A percentile compares a stretch with the other conserved stretches of the same genome.
phyloP scores from a whole-genome alignment of 306 rosid species.

The Ceratonia siliqua region DNA sequence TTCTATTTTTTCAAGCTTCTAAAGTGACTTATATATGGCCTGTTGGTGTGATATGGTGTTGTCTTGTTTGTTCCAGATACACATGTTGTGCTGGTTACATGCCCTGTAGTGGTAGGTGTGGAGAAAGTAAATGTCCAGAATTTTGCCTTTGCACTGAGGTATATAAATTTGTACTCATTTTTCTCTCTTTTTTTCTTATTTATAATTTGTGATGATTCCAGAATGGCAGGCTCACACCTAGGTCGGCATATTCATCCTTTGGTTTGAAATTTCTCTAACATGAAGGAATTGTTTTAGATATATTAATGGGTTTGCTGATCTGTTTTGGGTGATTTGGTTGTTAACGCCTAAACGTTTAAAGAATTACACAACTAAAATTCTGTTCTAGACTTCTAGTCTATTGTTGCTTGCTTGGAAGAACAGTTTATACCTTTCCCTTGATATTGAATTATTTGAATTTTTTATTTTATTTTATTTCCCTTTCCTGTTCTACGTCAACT shows the following conservation, averaged over 20 bases:
- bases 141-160: conserved; percentile 84
- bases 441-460: too few relatives aligned
- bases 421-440: too few relatives aligned
- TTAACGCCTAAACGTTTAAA: too few relatives aligned
- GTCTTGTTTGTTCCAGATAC: conserved; percentile 55
- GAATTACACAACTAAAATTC: too few relatives aligned
- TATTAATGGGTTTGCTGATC: too few relatives aligned
- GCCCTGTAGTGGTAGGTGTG: conserved; percentile 89
- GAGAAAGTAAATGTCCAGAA: conserved; percentile 83
- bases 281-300: neutral
- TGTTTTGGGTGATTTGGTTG: too few relatives aligned
- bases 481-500: too few relatives aligned
- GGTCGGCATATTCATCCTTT: neutral
- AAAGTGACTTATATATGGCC: neutral
- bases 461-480: too few relatives aligned
- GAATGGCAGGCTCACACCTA: neutral
- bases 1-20: neutral
- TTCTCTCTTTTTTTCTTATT: neutral
- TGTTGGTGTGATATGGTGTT: neutral
- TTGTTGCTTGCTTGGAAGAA: too few relatives aligned
- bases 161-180: neutral
- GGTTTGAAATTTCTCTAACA: neutral
- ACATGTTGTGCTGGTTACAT: conserved; percentile 87
- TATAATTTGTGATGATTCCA: neutral
- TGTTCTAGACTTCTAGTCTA: too few relatives aligned